phyloP scores from a whole-genome alignment of 768 basidiomycete genomes.

The Leucosporidium creatinivorum region DNA sequence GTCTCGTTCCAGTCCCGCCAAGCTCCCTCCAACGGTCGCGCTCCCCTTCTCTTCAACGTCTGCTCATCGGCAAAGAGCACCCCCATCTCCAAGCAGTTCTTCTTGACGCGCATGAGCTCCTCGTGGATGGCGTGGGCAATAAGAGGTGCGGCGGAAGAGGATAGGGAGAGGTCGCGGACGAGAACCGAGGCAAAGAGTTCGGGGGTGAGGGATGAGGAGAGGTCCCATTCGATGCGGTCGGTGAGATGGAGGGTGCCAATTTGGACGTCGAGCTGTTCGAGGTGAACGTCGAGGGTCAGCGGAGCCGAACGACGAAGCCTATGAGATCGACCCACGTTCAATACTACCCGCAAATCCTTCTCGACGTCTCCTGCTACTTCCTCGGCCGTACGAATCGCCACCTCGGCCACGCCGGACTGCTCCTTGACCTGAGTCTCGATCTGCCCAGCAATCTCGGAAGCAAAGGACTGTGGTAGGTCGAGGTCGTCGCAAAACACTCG shows the following conservation, averaged over 20 bases:
- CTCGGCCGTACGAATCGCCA: slow-evolving; percentile 42
- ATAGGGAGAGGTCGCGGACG: slow-evolving; percentile 75
- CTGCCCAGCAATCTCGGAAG: slow-evolving; percentile 69
- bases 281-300: neutral
- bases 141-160: slow-evolving; percentile 78
- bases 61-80: slow-evolving; percentile 52
- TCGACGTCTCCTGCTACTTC: slow-evolving; percentile 46
- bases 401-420: slow-evolving; percentile 67
- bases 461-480: slow-evolving; percentile 67
- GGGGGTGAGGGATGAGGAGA: slow-evolving; percentile 77
- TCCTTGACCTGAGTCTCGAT: slow-evolving; percentile 90
- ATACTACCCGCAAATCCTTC: slow-evolving; percentile 44
- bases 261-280: slow-evolving; percentile 86
- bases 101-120: slow-evolving; percentile 89
- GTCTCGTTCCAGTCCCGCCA: slow-evolving; percentile 95
- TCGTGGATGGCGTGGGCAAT: slow-evolving; percentile 91
- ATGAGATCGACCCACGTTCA: slow-evolving; percentile 41
- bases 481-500: slow-evolving; percentile 80
- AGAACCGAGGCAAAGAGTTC: slow-evolving; percentile 73
- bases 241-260: slow-evolving; percentile 82
- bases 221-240: slow-evolving; percentile 98
- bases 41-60: slow-evolving; percentile 58
- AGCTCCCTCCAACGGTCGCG: slow-evolving; percentile 71
- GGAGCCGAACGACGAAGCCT: neutral
- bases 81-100: slow-evolving; percentile 90